Conservation (phyloP, 2,329 filamentous ascomycete species). For the Pseudogymnoascus sp. region DNA sequence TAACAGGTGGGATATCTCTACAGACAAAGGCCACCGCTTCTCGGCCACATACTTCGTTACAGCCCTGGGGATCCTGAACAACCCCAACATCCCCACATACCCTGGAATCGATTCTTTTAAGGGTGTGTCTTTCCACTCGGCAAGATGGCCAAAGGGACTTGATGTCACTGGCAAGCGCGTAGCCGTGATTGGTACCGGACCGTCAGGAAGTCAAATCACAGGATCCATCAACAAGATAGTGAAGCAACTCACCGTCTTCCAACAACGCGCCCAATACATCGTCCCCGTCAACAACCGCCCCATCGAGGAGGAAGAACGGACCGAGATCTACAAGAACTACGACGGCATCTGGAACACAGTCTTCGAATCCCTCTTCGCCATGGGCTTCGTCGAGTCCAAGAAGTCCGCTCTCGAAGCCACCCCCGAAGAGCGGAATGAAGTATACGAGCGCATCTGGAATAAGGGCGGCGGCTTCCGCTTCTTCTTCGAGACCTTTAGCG, state of each 20-base stretch:
- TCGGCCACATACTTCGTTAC: constrained; percentile 17
- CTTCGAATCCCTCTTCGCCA: constrained; percentile 25
- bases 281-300: constrained; percentile 13
- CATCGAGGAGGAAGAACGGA: constrained; percentile 11
- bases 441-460: neutral
- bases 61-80: constrained; percentile 16
- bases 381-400: constrained; percentile 27
- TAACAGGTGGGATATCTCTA: constrained; percentile 16
- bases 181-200: constrained; percentile 50
- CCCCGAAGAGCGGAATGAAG: neutral
- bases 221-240: constrained; percentile 31
- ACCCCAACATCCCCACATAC: constrained; percentile 27
- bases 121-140: constrained; percentile 46
- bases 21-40: constrained; percentile 12
- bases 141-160: constrained; percentile 44
- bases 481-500: constrained; percentile 24
- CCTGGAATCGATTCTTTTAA: constrained; percentile 39
- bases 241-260: constrained; percentile 29
- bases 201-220: constrained; percentile 45
- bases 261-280: constrained; percentile 32
- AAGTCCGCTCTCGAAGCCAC: constrained; percentile 20
- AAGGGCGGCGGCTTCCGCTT: constrained; percentile 24
- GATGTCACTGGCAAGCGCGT: constrained; percentile 44
- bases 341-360: neutral
- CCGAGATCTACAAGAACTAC: constrained; percentile 17